phyloP scores from a whole-genome alignment of 2,329 filamentous ascomycete species.

The Madurella fahalii region DNA sequence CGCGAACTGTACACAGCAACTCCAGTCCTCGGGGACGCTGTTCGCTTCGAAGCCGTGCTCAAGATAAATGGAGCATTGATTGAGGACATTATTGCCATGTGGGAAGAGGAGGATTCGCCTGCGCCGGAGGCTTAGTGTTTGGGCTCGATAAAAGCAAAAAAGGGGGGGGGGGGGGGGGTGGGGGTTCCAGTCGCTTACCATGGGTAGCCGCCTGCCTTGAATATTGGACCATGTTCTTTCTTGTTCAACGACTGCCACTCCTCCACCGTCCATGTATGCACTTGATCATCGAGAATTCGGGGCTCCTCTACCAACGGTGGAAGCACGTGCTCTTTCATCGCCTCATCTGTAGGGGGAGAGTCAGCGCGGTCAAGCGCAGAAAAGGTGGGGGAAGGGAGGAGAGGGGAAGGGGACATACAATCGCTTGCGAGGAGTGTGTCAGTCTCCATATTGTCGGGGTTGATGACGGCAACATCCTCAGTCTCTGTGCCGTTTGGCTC shows the following conservation, averaged over 20 bases:
- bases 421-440: conserved; percentile 49
- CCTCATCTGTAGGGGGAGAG: conserved; percentile 60
- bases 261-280: conserved; percentile 83
- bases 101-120: conserved; percentile 96
- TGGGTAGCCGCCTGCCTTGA: conserved; percentile 80
- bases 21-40: conserved; percentile 85
- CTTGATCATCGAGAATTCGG: conserved; percentile 69
- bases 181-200: conserved; percentile 56
- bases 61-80: conserved; percentile 90
- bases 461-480: conserved; percentile 52
- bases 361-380: conserved; percentile 13
- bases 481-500: conserved; percentile 45
- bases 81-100: conserved; percentile 80
- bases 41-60: conserved; percentile 83
- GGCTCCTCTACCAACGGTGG: conserved; percentile 70
- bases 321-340: conserved; percentile 78
- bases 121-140: not conserved
- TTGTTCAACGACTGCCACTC: conserved; percentile 73
- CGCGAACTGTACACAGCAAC: conserved; percentile 92
- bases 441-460: conserved; percentile 39
- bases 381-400: conserved; percentile 1
- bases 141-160: not conserved
- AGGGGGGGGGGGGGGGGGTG: no score
- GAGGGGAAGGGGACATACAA: conserved; percentile 34
- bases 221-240: conserved; percentile 83